Conservation (phyloP, 257 asterid species). For the Nicotiana knightiana region DNA sequence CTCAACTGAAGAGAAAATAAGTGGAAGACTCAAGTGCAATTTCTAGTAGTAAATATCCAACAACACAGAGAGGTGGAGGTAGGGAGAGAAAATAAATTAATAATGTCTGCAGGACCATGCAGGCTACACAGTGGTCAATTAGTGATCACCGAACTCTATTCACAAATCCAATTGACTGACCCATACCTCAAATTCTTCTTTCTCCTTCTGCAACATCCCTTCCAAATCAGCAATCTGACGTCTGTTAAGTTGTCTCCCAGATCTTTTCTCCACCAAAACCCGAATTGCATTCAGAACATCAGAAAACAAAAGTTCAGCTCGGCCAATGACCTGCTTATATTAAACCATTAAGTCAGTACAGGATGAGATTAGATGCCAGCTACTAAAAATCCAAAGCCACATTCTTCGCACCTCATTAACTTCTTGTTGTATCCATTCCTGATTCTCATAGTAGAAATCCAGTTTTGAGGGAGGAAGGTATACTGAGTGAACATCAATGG, state of each 20-base stretch:
- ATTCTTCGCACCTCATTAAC: constrained; percentile 53
- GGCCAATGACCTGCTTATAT: constrained; percentile 53
- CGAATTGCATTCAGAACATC: constrained; percentile 66
- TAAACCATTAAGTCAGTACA: constrained; percentile 14
- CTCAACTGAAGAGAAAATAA: background rate
- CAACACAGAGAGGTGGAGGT: background rate
- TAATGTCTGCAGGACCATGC: background rate
- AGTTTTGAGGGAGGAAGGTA: constrained; percentile 83
- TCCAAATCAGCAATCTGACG: constrained; percentile 56
- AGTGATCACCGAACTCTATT: background rate
- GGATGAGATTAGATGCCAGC: constrained; percentile 10
- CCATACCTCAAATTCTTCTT: constrained; percentile 73
- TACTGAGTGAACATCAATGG: constrained; percentile 95
- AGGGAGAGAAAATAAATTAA: background rate
- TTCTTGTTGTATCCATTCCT: constrained; percentile 84
- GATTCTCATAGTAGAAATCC: constrained; percentile 69
- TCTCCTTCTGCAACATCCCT: constrained; percentile 72
- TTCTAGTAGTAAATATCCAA: background rate
- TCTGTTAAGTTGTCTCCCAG: constrained; percentile 28
- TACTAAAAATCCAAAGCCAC: constrained; percentile 4
- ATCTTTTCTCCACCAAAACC: constrained; percentile 41
- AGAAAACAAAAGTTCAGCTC: constrained; percentile 82
- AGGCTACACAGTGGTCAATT: constrained; percentile 3
- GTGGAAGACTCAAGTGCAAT: background rate
- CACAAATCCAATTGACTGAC: constrained; percentile 10